Evolutionary conservation across 768 basidiomycete species (phyloP), one percentile per base, ranked within the genome.

Genomic region (Chlorophyllum brunneum): DNA sequence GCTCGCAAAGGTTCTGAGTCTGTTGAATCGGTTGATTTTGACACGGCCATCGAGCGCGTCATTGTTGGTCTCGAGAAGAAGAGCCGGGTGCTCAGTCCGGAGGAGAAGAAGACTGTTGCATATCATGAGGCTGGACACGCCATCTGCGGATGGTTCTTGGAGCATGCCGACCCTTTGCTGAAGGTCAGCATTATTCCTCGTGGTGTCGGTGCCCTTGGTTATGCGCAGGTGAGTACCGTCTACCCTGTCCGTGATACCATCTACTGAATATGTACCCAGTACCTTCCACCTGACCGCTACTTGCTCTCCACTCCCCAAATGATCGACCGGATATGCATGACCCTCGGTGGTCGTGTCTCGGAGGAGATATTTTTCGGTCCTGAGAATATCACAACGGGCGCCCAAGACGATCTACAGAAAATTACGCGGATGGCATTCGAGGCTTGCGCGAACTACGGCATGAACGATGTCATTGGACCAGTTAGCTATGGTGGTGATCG

Each of bases 91-190:
- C 75, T 99, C 39, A 94, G 90, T 61, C 79, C 84, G 20, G 93
- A 97, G 60, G 97, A 99, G 79, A 99, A 99, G 85, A 95, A 86
- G 73, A 98, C 90, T 0, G 95, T 98, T 37, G 97, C 97, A 6
- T 98, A 98, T 67, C 97, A 99, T 64, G 97, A 99, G 75, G 97
- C 97, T 20, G 97, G 97, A 4, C 97, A 99, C 68, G 97, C 97
- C 18, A 86, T 98, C 39, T 95, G 92, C 63, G 97, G 97, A 3
- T 99, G 97, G 97, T 98, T 90, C 79, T 74, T 99, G 59, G 93
- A 98, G 70, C 92, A 95, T 58, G 97, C 97, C 38, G 94, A 98
- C 64, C 95, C 95, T 31, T 71, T 98, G 42, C 81, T 98, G 57
- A 98, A 99, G 70, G 97, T 99, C 54, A 95, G 91, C 69, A 99